phyloP scores from a whole-genome alignment of 495 filamentous ascomycete genomes.

The Penicillium antarcticum region DNA sequence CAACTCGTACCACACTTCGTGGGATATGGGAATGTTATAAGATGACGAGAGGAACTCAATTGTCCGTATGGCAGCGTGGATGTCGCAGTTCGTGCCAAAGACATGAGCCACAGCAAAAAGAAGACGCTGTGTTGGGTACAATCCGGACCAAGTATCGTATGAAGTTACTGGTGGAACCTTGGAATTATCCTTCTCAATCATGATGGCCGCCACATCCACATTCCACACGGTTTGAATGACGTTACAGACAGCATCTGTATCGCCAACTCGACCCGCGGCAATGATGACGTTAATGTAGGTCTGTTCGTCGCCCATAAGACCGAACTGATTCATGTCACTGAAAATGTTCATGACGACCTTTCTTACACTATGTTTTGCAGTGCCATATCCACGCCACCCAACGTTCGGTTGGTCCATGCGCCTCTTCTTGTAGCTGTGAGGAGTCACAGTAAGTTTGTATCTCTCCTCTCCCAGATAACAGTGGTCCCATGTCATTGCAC shows the following conservation, averaged over 20 bases:
- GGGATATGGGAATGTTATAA: constrained; percentile 50
- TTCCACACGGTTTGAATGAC: constrained; percentile 56
- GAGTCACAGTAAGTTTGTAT: constrained; percentile 41
- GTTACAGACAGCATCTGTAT: constrained; percentile 40
- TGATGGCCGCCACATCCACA: constrained; percentile 48
- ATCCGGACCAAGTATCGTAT: constrained; percentile 44
- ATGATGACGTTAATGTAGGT: constrained; percentile 57
- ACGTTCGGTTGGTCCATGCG: constrained; percentile 8
- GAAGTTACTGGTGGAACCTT: constrained; percentile 22
- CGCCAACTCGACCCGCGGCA: constrained; percentile 54
- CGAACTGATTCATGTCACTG: constrained; percentile 47
- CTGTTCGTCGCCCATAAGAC: constrained; percentile 46
- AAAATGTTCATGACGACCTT: constrained; percentile 37
- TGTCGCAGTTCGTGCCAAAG: constrained; percentile 55
- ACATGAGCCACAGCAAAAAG: constrained; percentile 57
- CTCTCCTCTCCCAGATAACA: constrained; percentile 31
- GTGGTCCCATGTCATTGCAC: constrained; percentile 42
- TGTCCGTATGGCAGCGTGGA: constrained; percentile 48
- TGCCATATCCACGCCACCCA: constrained; percentile 33
- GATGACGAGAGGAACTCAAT: constrained; percentile 55
- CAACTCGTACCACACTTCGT: constrained; percentile 53
- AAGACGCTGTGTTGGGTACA: constrained; percentile 52
- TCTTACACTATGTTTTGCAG: constrained; percentile 30
- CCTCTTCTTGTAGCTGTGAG: constrained; percentile 29
- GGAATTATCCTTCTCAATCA: constrained; percentile 19